Percentiles rank a stretch among this genome's conserved stretches.
phyloP scores from a whole-genome alignment of 202 grass and related monocot genomes.

The Cymbopogon flexuosus region DNA sequence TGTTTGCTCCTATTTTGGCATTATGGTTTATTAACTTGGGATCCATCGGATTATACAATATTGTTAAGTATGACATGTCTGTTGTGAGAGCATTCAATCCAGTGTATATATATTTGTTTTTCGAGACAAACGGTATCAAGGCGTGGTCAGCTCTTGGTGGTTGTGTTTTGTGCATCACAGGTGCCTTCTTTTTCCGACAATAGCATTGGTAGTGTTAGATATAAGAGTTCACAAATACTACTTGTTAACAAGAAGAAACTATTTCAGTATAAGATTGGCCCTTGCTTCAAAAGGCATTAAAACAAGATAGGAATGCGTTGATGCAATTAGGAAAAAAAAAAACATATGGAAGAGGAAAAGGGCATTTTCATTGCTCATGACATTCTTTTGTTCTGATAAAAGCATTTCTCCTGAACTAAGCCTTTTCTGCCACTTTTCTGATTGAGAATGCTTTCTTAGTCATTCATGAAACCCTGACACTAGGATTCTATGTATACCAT shows the following conservation, averaged over 20 bases:
- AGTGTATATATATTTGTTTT: constrained; percentile 86
- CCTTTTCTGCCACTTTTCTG: not conserved
- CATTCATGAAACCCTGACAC: not conserved
- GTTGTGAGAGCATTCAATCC: constrained; percentile 90
- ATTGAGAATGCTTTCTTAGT: not conserved
- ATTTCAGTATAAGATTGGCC: not conserved
- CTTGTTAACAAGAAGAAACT: not conserved
- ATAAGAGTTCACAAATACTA: constrained; percentile 1
- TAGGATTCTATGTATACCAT: not conserved
- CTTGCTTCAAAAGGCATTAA: not conserved
- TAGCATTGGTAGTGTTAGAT: not conserved
- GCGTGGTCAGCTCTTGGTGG: constrained; percentile 96
- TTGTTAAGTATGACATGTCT: constrained; percentile 67
- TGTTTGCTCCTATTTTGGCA: constrained; percentile 86
- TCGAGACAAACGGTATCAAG: constrained; percentile 59
- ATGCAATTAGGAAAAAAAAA: too few relatives aligned
- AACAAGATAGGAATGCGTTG: not conserved
- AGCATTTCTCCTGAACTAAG: not conserved
- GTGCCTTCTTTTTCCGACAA: constrained; percentile 32
- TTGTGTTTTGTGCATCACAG: constrained; percentile 98
- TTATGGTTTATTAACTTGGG: constrained; percentile 88
- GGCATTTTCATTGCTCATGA: too few relatives aligned
- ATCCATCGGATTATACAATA: constrained; percentile 81
- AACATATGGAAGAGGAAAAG: too few relatives aligned
- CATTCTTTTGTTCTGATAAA: too few relatives aligned